Evolutionary conservation across 2,329 filamentous ascomycete genomes (phyloP).

Genomic region (Alternaria arbusti): DNA sequence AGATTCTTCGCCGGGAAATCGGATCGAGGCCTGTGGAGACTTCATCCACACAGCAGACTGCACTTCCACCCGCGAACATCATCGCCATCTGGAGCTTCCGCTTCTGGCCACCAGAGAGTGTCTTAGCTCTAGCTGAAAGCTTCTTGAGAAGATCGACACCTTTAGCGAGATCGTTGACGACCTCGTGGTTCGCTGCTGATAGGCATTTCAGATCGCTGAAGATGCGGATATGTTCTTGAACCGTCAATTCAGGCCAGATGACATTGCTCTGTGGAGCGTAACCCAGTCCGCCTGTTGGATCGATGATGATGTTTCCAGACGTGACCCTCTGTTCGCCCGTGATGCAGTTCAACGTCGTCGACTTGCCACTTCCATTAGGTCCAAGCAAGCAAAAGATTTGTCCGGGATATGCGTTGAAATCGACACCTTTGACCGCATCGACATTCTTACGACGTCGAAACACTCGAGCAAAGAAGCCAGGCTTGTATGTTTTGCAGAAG

Average conservation of each 20-base stretch:
- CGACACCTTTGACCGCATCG: conserved; percentile 76
- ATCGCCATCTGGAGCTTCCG: conserved; percentile 90
- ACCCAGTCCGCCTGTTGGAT: conserved; percentile 81
- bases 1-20: conserved; percentile 84
- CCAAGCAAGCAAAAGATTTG: conserved; percentile 87
- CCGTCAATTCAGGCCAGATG: conserved; percentile 86
- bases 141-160: conserved; percentile 80
- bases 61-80: conserved; percentile 91
- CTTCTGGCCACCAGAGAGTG: conserved; percentile 89
- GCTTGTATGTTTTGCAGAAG: conserved; percentile 65
- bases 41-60: conserved; percentile 89
- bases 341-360: conserved; percentile 86
- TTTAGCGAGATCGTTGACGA: conserved; percentile 68
- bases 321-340: conserved; percentile 81
- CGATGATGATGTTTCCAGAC: conserved; percentile 76
- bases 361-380: conserved; percentile 90
- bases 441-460: conserved; percentile 67
- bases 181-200: conserved; percentile 54
- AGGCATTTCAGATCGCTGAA: conserved; percentile 81
- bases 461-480: conserved; percentile 54
- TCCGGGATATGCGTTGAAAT: conserved; percentile 74
- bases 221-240: conserved; percentile 81
- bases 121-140: conserved; percentile 72
- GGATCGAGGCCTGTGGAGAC: conserved; percentile 92
- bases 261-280: conserved; percentile 94